Conservation (phyloP, 768 basidiomycete genomes). For the Podaxis mareebaensis region DNA sequence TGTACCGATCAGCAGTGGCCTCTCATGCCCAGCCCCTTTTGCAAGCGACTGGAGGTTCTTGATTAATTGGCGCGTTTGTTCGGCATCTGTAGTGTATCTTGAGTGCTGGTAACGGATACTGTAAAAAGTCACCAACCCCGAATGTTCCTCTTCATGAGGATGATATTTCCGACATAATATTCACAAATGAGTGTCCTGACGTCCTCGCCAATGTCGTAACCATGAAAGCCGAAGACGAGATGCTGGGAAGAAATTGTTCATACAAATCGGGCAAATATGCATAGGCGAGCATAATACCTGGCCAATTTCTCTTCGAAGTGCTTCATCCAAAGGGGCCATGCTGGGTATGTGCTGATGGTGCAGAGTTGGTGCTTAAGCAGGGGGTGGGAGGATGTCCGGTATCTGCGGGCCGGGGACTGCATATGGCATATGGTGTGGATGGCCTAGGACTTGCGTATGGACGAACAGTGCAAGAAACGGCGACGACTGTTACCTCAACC, state of each 20-base stretch:
- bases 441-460: background rate
- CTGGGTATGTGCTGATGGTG: background rate
- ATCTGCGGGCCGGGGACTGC: background rate
- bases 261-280: too few relatives aligned
- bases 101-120: background rate
- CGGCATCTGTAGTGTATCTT: slow-evolving; percentile 37
- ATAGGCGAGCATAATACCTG: slow-evolving; percentile 19
- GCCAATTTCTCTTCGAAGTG: slow-evolving; percentile 37
- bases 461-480: slow-evolving; percentile 13
- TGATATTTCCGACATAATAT: slow-evolving; percentile 67
- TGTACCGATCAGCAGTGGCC: slow-evolving; percentile 64
- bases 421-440: too few relatives aligned
- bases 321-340: slow-evolving; percentile 30
- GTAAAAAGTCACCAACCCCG: slow-evolving; percentile 35
- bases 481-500: background rate
- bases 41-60: slow-evolving; percentile 55
- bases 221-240: slow-evolving; percentile 73
- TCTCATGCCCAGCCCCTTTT: slow-evolving; percentile 52
- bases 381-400: background rate
- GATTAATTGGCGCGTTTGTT: slow-evolving; percentile 51
- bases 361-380: too few relatives aligned
- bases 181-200: slow-evolving; percentile 57
- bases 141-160: slow-evolving; percentile 71
- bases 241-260: slow-evolving; percentile 39
- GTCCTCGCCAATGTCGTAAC: slow-evolving; percentile 49